Conservation (phyloP, 2,329 filamentous ascomycete species). For the Curvularia sp. region DNA sequence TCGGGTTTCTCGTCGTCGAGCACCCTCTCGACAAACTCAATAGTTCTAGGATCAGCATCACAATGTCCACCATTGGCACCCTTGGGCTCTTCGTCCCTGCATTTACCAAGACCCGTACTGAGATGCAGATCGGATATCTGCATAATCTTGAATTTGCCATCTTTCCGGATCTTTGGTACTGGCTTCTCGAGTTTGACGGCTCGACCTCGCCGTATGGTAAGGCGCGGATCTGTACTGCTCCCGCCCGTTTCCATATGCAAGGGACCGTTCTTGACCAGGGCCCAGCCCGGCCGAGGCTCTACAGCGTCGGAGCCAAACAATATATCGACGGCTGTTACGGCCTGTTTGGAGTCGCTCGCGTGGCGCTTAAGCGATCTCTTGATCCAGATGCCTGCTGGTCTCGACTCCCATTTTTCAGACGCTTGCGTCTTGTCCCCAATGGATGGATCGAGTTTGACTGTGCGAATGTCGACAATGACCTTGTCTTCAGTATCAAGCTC, state of each 20-base stretch:
- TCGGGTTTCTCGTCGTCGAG: constrained; percentile 94
- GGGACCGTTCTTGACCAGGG: constrained; percentile 68
- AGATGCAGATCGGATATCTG: constrained; percentile 94
- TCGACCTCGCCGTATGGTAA: constrained; percentile 79
- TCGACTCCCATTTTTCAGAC: constrained; percentile 75
- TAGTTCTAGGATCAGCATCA: constrained; percentile 87
- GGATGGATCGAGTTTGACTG: constrained; percentile 74
- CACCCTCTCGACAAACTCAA: constrained; percentile 84
- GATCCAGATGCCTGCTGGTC: constrained; percentile 82
- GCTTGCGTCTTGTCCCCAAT: constrained; percentile 62
- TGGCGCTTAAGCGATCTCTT: constrained; percentile 74
- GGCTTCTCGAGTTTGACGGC: constrained; percentile 71
- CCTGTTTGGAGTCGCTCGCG: constrained; percentile 75
- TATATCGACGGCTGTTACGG: constrained; percentile 82
- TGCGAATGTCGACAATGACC: constrained; percentile 79
- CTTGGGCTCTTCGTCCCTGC: constrained; percentile 83
- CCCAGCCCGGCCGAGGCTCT: constrained; percentile 87
- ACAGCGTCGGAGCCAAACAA: constrained; percentile 90
- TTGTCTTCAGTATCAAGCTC: constrained; percentile 76
- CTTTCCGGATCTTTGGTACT: constrained; percentile 78
- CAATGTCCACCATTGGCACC: constrained; percentile 76
- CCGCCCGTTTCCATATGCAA: constrained; percentile 71
- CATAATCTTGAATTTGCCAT: constrained; percentile 96
- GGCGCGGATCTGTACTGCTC: constrained; percentile 70
- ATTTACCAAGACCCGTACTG: constrained; percentile 84